Base-by-base conservation (phyloP, 805 yeast genomes). In the Teunomyces kruisii region DNA sequence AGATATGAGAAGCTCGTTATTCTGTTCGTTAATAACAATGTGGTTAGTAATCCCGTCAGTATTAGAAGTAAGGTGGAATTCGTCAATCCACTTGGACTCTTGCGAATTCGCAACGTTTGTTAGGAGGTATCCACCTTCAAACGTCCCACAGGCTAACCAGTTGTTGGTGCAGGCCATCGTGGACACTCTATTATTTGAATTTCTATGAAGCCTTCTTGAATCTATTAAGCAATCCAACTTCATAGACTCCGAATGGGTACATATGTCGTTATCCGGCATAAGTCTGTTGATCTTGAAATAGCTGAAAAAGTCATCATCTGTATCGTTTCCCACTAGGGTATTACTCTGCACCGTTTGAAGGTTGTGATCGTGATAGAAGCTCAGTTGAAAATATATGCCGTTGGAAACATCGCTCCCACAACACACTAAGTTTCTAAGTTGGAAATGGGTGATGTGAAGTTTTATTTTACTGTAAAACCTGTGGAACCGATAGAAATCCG, bases 391-490 rank as follows among this genome's bases (percentile, higher is more conserved):
- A 50, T 57, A 71, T n/a, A 71, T 61, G 5, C 75, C 75, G 36
- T 61, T 61, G 9, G 60, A 55, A 42, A 54, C 54, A 38, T 57
- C 61, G 9, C 60, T 59, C 27, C 65, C 66, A 51, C 65, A 74
- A 44, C 70, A 68, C 7, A 81, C 72, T 40, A 80, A 60, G 45
- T 78, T 74, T 12, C 86, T 61, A 28, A 81, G 64, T 60, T 81
- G 86, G 57, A 80, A 80, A 63, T 82, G 86, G 14, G 75, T 72
- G 9, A 79, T 63, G 49, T 70, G 73, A 5, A 82, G 78, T 42
- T 70, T 72, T 7, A 81, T 68, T 47, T 63, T 59, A 46, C 71
- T 58, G 60, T 59, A 74, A 50, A 71, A 75, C 42, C 61, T 64
- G 29, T 67, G 59, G 49, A 70, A 72, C 46, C 54, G 56, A 50